Evolutionary conservation across 495 filamentous ascomycete genomes (phyloP), one percentile per base, ranked within the genome.

Genomic region (Neurospora sp.): DNA sequence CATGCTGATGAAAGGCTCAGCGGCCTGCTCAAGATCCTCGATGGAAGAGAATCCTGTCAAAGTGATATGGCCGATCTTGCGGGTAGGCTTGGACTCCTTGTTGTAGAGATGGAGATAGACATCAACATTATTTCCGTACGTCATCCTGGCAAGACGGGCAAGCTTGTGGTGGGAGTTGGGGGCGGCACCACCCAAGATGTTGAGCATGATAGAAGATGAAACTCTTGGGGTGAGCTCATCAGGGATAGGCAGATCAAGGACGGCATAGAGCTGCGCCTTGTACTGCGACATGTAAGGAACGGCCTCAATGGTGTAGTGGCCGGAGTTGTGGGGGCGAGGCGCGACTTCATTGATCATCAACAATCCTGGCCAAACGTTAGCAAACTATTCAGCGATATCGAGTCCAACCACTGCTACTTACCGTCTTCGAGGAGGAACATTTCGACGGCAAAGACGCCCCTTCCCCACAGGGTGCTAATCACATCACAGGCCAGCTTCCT

Each of bases 61-160:
- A 14, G 94, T 98, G 72, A 99, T 86, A 77, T 99, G 96, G 12
- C 96, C 96, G 86, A 99, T 98, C 79, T 99, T 99, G 48, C 96
- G 89, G 39, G 92, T 93, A 3, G 91, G 92, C 74, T 92, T 91
- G 20, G 93, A 90, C 68, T 88, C 90, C 84, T 99, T 99, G 74
- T 93, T 93, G 84, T 99, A 99, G 35, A 98, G 88, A 81, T 99
- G 94, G 41, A 97, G 86, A 53, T 82, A 81, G 10, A 83, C 77
- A 71, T 82, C 82, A 61, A 81, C 82, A 61, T 80, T 76, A 9
- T 81, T 76, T 82, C 88, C 70, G 87, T 90, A 78, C 84, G 88
- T 71, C 84, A 85, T 73, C 85, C 87, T 71, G 83, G 94, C 92
- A 38, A 85, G 83, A 69, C 87, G 81, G 16, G 90, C 89, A 61